A percentile compares a stretch with the other conserved stretches of the same genome.
Evolutionary conservation across 2,329 filamentous ascomycete genomes (phyloP).

Genomic region (Metarhizium humberi): DNA sequence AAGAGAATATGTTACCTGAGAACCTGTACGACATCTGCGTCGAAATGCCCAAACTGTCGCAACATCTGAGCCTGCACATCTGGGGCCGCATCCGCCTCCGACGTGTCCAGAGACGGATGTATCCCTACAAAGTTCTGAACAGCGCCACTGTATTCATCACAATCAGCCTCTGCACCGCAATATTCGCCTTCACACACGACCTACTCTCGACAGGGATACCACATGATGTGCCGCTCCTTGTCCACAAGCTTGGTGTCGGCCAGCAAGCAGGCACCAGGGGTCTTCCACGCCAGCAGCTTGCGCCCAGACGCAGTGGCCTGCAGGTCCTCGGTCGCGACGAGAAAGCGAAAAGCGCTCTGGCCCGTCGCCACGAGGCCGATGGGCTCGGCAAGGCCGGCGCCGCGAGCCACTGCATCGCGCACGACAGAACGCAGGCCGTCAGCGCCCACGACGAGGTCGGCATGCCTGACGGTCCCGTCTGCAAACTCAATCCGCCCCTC

Average conservation of each 20-base stretch:
- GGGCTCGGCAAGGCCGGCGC: not conserved
- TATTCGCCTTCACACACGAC: not conserved
- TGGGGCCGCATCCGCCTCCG: not conserved
- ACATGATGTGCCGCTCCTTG: conserved; percentile 4
- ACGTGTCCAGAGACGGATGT: not conserved
- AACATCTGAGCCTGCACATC: conserved; percentile 3
- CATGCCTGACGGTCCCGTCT: conserved; percentile 1
- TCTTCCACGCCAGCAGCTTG: conserved; percentile 1
- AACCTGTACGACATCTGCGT: not conserved
- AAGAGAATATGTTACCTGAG: not conserved
- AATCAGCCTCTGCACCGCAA: not conserved
- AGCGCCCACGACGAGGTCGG: conserved; percentile 4
- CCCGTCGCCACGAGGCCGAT: not conserved
- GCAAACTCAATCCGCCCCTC: not conserved
- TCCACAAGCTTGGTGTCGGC: conserved; percentile 3
- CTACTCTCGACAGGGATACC: conserved; percentile 7
- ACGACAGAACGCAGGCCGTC: conserved; percentile 5
- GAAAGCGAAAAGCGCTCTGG: conserved; percentile 4
- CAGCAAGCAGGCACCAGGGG: not conserved
- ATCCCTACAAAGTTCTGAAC: conserved; percentile 7
- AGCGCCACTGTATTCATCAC: not conserved
- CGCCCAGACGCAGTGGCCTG: not conserved
- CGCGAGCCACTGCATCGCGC: not conserved
- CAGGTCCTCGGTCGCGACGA: conserved; percentile 2
- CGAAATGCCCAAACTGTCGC: conserved; percentile 4